A percentile compares a stretch with the other conserved stretches of the same genome.
These are phyloP conservation scores for Spergularia bocconei DNA, from an alignment of 148 eudicot species.

Conservation along the genomic window DNA sequence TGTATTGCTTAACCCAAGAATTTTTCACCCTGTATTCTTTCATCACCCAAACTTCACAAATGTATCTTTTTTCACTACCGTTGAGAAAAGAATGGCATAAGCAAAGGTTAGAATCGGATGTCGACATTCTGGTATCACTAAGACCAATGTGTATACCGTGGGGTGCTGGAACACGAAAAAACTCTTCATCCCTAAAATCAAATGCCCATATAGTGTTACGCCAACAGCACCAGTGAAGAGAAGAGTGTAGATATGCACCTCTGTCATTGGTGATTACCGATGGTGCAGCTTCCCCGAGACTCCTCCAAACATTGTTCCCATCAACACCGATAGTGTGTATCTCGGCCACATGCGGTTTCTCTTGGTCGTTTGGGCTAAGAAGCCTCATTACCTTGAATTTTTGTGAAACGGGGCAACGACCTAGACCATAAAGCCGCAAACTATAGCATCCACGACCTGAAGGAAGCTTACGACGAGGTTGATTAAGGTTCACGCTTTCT, in stretches of 20 bases:
- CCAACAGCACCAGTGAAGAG: background rate
- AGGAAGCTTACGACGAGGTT: too few relatives aligned
- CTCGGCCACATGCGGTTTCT: background rate
- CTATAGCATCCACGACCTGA: too few relatives aligned
- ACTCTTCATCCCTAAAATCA: constrained; percentile 2
- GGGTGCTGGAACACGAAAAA: constrained; percentile 8
- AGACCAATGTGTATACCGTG: background rate
- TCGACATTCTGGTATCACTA: background rate
- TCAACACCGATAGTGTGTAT: background rate
- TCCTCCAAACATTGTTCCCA: constrained; percentile 4
- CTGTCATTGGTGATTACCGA: background rate
- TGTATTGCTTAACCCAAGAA: constrained; percentile 18
- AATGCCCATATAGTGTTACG: background rate
- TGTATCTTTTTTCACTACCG: too few relatives aligned
- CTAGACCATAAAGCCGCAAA: too few relatives aligned
- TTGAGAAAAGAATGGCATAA: too few relatives aligned
- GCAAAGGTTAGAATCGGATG: constrained; percentile 1
- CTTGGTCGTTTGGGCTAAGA: background rate
- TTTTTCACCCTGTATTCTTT: background rate
- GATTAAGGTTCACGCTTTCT: too few relatives aligned
- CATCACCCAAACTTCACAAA: constrained; percentile 2
- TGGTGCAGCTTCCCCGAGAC: background rate
- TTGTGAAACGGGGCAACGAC: background rate
- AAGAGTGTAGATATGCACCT: background rate
- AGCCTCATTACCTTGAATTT: constrained; percentile 8